Evolutionary conservation across 805 yeast genomes (phyloP).

Genomic region (Saturnispora galanensis): DNA sequence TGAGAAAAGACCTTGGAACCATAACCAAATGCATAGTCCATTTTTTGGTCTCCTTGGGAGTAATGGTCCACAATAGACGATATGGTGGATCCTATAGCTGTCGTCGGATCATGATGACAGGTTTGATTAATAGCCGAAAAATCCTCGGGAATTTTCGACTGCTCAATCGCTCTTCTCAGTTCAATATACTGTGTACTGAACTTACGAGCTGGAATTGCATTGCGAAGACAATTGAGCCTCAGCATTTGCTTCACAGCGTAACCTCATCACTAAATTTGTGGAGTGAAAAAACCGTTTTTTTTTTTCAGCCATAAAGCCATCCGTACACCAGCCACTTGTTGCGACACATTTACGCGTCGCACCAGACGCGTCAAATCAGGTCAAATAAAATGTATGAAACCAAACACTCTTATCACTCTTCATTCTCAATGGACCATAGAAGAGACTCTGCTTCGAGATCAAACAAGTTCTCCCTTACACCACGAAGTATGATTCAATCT

Average conservation of each 20-base stretch:
- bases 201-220: too few species aligned
- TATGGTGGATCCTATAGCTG: neutral
- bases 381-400: neutral
- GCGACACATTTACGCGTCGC: too few species aligned
- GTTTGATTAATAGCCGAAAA: constrained; percentile 1
- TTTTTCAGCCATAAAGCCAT: too few species aligned
- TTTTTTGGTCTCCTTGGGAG: neutral
- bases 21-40: constrained; percentile 73
- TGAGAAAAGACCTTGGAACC: constrained; percentile 92
- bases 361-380: neutral
- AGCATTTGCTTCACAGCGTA: too few species aligned
- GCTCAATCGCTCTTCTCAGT: too few species aligned
- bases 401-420: neutral
- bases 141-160: neutral
- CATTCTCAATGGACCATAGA: neutral
- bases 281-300: too few species aligned
- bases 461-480: constrained; percentile 10
- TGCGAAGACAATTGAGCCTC: too few species aligned
- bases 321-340: too few species aligned
- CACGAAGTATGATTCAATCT: neutral
- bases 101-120: constrained; percentile 3
- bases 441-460: neutral
- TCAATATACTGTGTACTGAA: too few species aligned
- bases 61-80: neutral
- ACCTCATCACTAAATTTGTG: too few species aligned